phyloP scores from a whole-genome alignment of 768 basidiomycete genomes.

The Tulasnella sp. region DNA sequence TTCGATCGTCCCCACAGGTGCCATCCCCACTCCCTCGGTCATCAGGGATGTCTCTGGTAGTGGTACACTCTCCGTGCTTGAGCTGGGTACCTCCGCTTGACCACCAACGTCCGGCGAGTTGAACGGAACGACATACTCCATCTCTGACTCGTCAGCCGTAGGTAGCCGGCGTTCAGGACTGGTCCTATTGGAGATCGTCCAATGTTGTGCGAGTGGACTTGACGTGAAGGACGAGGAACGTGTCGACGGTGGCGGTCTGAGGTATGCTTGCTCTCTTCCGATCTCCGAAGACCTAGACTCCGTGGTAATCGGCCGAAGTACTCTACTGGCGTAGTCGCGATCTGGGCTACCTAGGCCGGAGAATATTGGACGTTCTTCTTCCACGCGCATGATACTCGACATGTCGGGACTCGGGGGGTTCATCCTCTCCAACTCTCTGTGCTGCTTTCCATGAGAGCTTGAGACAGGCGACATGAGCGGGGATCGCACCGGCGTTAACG shows the following conservation, averaged over 20 bases:
- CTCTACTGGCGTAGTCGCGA: too few relatives aligned
- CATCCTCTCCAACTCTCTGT: background rate
- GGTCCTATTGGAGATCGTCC: conserved; percentile 7
- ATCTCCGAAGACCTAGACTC: background rate
- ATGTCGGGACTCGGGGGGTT: background rate
- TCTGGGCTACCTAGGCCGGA: background rate
- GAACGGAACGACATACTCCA: too few relatives aligned
- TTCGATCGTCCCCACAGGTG: too few relatives aligned
- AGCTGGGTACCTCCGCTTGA: too few relatives aligned
- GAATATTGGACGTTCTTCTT: background rate
- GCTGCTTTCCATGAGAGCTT: background rate
- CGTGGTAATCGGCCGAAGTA: too few relatives aligned
- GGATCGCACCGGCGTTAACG: background rate
- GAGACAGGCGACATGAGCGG: background rate
- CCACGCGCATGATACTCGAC: background rate
- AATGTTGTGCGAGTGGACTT: background rate
- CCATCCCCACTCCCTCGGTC: too few relatives aligned
- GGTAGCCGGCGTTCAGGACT: background rate
- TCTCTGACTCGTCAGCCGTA: too few relatives aligned
- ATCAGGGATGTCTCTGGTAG: too few relatives aligned
- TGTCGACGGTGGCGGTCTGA: background rate
- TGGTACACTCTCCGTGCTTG: too few relatives aligned
- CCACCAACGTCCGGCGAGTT: too few relatives aligned
- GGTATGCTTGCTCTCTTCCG: background rate
- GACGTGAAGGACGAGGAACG: conserved; percentile 8